phyloP scores from a whole-genome alignment of 2,329 filamentous ascomycete species.

The Nannizziopsis arthrosporioides region DNA sequence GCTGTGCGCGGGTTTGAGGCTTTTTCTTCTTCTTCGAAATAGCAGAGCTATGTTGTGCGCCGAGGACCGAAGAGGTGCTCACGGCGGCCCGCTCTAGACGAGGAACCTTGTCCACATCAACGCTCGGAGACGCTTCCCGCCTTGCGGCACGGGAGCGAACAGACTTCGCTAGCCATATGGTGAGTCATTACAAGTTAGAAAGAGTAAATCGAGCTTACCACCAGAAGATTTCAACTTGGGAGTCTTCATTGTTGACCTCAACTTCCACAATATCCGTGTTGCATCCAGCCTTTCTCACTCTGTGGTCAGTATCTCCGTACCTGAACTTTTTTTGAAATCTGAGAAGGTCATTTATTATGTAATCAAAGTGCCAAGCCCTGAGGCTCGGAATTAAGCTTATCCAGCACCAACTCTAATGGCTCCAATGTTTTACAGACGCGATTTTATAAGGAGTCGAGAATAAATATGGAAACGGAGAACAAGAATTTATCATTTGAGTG shows the following conservation, averaged over 20 bases:
- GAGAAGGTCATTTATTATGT: no score
- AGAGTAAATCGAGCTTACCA: background rate
- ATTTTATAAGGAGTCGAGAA: no score
- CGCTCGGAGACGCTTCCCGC: conserved; percentile 44
- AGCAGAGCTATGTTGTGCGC: conserved; percentile 40
- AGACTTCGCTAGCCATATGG: conserved; percentile 36
- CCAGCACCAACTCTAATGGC: no score
- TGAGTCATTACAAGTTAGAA: background rate
- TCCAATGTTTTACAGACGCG: no score
- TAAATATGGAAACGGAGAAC: no score
- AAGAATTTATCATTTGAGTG: no score
- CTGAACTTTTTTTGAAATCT: no score
- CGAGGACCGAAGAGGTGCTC: conserved; percentile 37
- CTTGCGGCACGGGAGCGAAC: conserved; percentile 48
- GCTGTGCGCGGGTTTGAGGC: conserved; percentile 44
- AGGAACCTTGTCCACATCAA: conserved; percentile 40
- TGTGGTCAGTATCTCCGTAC: no score
- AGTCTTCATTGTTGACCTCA: conserved; percentile 1
- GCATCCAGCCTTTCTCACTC: no score
- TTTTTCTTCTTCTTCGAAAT: conserved; percentile 39
- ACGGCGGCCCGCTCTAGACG: conserved; percentile 29
- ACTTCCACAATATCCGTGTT: no score
- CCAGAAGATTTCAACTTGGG: conserved; percentile 3
- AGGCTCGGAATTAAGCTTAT: no score
- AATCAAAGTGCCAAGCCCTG: no score